Conservation (phyloP, 2,329 filamentous ascomycete genomes). For the Scedosporium minutisporum region DNA sequence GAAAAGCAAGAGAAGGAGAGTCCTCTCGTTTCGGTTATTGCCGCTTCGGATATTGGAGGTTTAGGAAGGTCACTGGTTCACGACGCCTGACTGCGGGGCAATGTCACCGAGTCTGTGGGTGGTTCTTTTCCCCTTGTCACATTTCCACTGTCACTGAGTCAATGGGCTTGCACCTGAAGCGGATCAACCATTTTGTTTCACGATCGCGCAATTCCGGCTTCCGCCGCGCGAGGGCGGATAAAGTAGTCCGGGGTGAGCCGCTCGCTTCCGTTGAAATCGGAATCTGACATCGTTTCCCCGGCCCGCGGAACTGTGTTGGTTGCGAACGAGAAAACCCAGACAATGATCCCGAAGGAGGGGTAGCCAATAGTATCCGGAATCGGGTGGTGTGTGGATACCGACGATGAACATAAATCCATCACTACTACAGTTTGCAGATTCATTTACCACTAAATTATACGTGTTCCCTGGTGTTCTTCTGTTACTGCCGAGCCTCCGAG, state of each 20-base stretch:
- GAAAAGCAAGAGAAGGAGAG: too few relatives aligned
- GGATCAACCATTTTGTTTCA: neutral
- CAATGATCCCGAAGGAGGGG: slow-evolving; percentile 64
- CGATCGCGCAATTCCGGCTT: neutral
- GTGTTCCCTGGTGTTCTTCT: too few relatives aligned
- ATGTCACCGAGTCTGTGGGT: slow-evolving; percentile 1
- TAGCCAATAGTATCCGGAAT: slow-evolving; percentile 28
- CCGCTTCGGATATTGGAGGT: too few relatives aligned
- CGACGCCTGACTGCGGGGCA: neutral
- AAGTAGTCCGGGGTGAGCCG: slow-evolving; percentile 60
- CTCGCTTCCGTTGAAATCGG: slow-evolving; percentile 89
- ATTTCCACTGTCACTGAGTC: neutral
- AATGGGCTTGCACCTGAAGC: neutral
- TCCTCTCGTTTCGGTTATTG: neutral
- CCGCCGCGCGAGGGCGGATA: slow-evolving; percentile 56
- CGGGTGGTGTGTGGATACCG: slow-evolving; percentile 48
- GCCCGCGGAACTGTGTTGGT: slow-evolving; percentile 60
- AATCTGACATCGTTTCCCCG: slow-evolving; percentile 79
- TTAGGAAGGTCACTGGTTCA: too few relatives aligned
- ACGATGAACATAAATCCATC: slow-evolving; percentile 57
- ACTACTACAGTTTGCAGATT: neutral
- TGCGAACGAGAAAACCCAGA: slow-evolving; percentile 64
- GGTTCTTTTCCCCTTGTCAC: neutral
- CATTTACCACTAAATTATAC: too few relatives aligned
- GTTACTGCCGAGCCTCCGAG: too few relatives aligned